Base-by-base conservation (phyloP, 73 alveolate genomes). In the Symbiodinium pilosum region DNA sequence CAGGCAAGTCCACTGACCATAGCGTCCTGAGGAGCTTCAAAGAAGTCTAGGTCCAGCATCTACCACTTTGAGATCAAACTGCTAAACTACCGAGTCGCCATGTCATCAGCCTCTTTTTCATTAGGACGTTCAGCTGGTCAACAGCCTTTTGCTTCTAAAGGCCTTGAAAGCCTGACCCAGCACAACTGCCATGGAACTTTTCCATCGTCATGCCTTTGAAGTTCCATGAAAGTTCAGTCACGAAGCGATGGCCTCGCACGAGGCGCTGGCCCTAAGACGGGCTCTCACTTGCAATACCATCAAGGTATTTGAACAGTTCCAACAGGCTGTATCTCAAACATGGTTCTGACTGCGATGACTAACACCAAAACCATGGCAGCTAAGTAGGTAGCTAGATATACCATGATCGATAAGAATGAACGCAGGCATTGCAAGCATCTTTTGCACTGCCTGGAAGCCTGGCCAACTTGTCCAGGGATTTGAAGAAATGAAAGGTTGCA, bases 241-340 rank as follows among this genome's bases (percentile, higher is more conserved):
- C 81, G 38, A 64, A 64, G 81, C 81, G 81, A 64, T 64, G 81
- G 81, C 81, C 81, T 64, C 81, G 24, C 18, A 64, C 30, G 81
- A 64, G 81, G 81, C 81, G 81, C 34, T 28, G 32, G 81, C 81
- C 41, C 38, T 3, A 64, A 47, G 59, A 14, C 14, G 59, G 59
- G 59, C 59, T 6, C 21, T 47, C 59, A 47, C 59, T n/a, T n/a
- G n/a, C n/a, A n/a, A n/a, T n/a, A n/a, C n/a, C n/a, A n/a, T n/a
- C n/a, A n/a, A n/a, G n/a, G n/a, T n/a, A n/a, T n/a, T n/a, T n/a
- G n/a, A n/a, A n/a, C n/a, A n/a, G n/a, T n/a, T n/a, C n/a, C n/a
- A n/a, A n/a, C n/a, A n/a, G n/a, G n/a, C n/a, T n/a, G n/a, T n/a
- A n/a, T n/a, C n/a, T n/a, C n/a, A n/a, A n/a, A n/a, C n/a, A n/a